phyloP scores from a whole-genome alignment of 1,284 basidiomycete species.

The Sphaerobolus stellatus region DNA sequence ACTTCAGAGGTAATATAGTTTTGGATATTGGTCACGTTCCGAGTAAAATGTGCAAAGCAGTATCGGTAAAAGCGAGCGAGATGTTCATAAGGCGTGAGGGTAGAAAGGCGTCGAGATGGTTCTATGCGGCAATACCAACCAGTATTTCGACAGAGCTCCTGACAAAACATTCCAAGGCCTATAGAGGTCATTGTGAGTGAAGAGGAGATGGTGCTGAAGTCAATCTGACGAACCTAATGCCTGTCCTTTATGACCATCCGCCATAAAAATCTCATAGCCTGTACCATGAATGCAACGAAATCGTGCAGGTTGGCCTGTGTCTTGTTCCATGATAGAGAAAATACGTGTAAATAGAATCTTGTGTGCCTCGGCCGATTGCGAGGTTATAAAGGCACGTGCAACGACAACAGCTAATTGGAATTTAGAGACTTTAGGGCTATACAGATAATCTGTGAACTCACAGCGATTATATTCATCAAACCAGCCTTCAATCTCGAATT shows the following conservation, averaged over 20 bases:
- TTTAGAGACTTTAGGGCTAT: not conserved
- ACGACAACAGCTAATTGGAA: conserved; percentile 19
- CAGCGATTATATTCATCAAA: conserved; percentile 19
- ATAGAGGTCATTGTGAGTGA: not conserved
- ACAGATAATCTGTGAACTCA: conserved; percentile 13
- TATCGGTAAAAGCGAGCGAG: conserved; percentile 14
- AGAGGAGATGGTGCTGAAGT: not conserved
- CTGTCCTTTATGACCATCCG: conserved; percentile 28
- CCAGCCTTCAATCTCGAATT: conserved; percentile 29
- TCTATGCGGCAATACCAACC: not conserved
- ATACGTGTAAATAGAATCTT: conserved; percentile 21
- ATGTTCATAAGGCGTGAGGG: too few relatives aligned
- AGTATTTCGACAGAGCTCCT: not conserved
- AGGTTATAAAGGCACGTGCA: conserved; percentile 24
- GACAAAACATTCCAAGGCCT: conserved; percentile 8
- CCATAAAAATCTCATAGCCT: conserved; percentile 22
- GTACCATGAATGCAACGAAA: conserved; percentile 24
- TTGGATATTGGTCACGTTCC: conserved; percentile 5
- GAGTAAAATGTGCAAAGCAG: conserved; percentile 13
- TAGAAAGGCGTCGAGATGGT: too few relatives aligned
- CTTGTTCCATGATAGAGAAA: conserved; percentile 19
- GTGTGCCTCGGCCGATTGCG: conserved; percentile 24
- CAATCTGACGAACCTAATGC: conserved; percentile 16
- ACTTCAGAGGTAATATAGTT: conserved; percentile 1
- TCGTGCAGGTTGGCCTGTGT: conserved; percentile 18